Conservation (phyloP, 2,329 filamentous ascomycete species). For the Fusarium sambucinum region DNA sequence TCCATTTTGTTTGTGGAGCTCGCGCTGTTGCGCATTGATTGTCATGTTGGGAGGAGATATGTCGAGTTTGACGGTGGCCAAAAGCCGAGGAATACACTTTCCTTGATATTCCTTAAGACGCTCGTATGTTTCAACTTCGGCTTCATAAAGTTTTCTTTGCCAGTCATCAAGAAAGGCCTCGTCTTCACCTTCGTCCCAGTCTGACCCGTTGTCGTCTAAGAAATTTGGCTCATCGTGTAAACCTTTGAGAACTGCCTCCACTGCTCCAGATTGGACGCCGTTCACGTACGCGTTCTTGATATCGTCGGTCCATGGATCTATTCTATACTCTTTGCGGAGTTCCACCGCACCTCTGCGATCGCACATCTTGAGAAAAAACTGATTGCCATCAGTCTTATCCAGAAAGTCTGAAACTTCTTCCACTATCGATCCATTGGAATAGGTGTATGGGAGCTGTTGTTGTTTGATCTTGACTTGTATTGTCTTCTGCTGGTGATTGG, state of each 20-base stretch:
- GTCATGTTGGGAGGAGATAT: not conserved
- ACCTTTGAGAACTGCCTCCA: not conserved
- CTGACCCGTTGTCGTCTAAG: conserved; percentile 12
- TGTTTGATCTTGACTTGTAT: not conserved
- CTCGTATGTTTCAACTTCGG: conserved; percentile 38
- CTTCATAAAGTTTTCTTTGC: conserved; percentile 11
- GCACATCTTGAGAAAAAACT: conserved; percentile 43
- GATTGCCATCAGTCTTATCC: not conserved
- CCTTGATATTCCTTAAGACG: conserved; percentile 35
- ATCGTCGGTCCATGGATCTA: conserved; percentile 20
- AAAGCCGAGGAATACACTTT: conserved; percentile 31
- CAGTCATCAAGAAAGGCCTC: conserved; percentile 33
- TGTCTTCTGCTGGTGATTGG: not conserved
- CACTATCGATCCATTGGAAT: not conserved
- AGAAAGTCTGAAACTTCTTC: accelerated
- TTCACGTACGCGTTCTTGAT: not conserved
- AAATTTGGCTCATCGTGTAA: not conserved
- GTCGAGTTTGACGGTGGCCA: not conserved
- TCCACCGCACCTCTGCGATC: conserved; percentile 39
- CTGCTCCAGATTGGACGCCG: not conserved
- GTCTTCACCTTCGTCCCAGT: conserved; percentile 34
- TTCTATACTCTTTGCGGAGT: conserved; percentile 19
- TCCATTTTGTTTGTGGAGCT: conserved; percentile 1
- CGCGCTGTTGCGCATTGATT: not conserved
- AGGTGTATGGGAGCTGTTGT: not conserved